A percentile compares a stretch with the other conserved stretches of the same genome.
Conservation (phyloP, 139 green algal genomes). For the Edaphochlamys debaryana region DNA sequence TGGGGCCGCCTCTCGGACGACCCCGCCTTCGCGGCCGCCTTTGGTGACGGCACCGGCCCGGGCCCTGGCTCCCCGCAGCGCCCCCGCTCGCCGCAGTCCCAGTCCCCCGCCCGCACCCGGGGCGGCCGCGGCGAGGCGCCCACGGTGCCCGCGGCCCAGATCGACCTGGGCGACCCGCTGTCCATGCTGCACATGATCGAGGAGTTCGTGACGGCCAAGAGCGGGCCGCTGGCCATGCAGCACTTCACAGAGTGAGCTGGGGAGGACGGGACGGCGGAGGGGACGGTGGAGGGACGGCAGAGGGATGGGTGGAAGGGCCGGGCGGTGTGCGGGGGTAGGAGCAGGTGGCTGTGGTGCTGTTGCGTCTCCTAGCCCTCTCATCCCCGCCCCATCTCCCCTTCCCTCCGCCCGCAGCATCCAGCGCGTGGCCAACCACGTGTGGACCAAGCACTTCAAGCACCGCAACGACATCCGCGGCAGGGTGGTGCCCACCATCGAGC, state of each 20-base stretch:
- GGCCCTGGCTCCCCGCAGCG: neutral
- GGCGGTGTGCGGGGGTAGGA: too few species aligned
- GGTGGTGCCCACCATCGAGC: constrained; percentile 60
- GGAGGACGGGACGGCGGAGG: too few species aligned
- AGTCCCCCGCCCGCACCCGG: too few species aligned
- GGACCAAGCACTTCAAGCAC: constrained; percentile 53
- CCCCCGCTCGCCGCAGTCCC: neutral
- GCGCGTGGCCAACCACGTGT: constrained; percentile 58
- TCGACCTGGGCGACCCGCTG: constrained; percentile 27
- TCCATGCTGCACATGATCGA: constrained; percentile 47
- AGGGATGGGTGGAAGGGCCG: too few species aligned
- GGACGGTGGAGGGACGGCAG: too few species aligned
- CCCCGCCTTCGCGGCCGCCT: constrained; percentile 16
- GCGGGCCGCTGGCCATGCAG: constrained; percentile 22
- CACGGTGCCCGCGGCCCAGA: neutral
- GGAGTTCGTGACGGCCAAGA: constrained; percentile 38
- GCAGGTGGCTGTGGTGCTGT: too few species aligned
- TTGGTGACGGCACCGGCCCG: neutral
- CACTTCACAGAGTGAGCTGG: constrained; percentile 36
- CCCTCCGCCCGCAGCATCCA: constrained; percentile 39
- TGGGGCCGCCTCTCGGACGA: constrained; percentile 48
- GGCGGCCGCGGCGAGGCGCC: neutral
- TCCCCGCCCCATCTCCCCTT: neutral
- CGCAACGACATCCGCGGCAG: constrained; percentile 42
- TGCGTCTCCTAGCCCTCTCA: too few species aligned